Evolutionary conservation across 345 rosid species (phyloP).

Genomic region (Lumnitzera racemosa): DNA sequence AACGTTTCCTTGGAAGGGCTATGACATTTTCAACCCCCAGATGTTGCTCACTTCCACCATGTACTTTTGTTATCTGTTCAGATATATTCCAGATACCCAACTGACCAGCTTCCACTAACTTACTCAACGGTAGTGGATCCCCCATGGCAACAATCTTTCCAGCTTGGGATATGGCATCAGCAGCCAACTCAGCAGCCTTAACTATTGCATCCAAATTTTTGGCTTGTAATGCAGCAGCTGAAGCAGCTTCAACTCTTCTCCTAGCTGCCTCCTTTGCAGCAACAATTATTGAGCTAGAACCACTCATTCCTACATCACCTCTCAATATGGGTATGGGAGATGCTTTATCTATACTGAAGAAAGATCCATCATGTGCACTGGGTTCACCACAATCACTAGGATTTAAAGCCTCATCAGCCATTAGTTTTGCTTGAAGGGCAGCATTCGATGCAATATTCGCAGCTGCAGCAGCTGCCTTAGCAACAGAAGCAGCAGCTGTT

Average conservation of each 20-base stretch:
- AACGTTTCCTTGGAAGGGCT: conserved; percentile 7
- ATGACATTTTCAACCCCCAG: conserved; percentile 4
- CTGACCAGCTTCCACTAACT: conserved; percentile 62
- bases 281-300: conserved; percentile 55
- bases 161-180: conserved; percentile 91
- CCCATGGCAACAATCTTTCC: conserved; percentile 89
- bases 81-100: conserved; percentile 61
- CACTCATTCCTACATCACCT: conserved; percentile 15
- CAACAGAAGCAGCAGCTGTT: conserved; percentile 92
- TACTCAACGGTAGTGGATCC: conserved; percentile 52
- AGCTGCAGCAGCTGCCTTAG: conserved; percentile 97
- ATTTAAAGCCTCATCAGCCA: conserved; percentile 82
- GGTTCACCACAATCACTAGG: conserved; percentile 20
- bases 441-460: conserved; percentile 92
- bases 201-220: conserved; percentile 89
- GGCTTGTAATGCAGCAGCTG: conserved; percentile 89
- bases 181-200: conserved; percentile 95
- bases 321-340: conserved; percentile 50
- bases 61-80: conserved; percentile 21
- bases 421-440: conserved; percentile 83
- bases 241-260: conserved; percentile 80
- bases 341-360: conserved; percentile 14
- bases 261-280: conserved; percentile 88
- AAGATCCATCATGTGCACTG: conserved; percentile 23
- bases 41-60: conserved; percentile 17